Evolutionary conservation across 441 rosid species (phyloP).

Genomic region (Aleurites moluccanus): DNA sequence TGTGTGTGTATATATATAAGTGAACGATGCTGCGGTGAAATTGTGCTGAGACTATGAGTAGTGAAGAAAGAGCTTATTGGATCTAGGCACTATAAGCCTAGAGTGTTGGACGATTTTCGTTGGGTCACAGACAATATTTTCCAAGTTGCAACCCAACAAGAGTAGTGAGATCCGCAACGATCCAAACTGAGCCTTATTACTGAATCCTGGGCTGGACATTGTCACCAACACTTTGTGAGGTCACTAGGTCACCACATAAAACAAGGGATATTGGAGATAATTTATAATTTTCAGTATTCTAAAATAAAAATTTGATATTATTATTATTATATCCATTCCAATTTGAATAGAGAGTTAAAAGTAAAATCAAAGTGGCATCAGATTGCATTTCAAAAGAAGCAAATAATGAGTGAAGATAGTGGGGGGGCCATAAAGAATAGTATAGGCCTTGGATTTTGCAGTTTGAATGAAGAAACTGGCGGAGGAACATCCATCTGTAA

Average conservation of each 20-base stretch:
- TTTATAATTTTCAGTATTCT: no score
- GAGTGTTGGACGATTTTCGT: no score
- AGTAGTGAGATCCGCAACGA: not conserved
- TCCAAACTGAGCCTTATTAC: not conserved
- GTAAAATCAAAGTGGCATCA: not conserved
- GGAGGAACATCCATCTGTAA: not conserved
- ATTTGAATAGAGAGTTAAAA: no score
- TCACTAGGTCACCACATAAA: not conserved
- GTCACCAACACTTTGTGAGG: not conserved
- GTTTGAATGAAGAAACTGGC: conserved; percentile 4
- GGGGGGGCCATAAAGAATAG: not conserved
- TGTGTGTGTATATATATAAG: no score
- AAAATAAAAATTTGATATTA: no score
- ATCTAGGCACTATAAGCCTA: no score
- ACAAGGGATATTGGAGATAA: no score
- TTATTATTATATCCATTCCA: no score
- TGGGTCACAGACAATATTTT: no score
- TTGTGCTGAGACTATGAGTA: no score
- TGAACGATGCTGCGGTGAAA: no score
- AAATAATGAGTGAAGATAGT: not conserved
- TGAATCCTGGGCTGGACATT: not conserved
- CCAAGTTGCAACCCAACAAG: not conserved
- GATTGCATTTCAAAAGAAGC: not conserved
- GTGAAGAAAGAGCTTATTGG: no score
- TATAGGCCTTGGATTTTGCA: not conserved